These are phyloP conservation scores for Senna tora DNA, from an alignment of 306 rosid species.

Conservation along the genomic window DNA sequence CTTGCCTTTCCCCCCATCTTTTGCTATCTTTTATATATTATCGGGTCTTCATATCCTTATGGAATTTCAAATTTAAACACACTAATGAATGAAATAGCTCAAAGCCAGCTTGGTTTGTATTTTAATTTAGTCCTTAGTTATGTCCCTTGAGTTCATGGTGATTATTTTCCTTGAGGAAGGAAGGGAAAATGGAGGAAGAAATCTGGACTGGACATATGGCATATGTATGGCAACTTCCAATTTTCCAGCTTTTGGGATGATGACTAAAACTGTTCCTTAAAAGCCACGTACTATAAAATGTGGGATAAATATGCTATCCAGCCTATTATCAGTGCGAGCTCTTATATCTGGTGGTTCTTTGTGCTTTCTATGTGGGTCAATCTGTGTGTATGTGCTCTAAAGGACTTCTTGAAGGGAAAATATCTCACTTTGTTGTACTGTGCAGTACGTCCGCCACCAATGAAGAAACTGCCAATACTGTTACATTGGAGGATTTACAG, in stretches of 20 bases:
- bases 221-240: neutral
- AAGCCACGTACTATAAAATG: neutral
- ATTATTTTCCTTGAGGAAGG: neutral
- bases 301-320: neutral
- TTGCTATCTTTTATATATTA: neutral
- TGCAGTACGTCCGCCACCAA: conserved; percentile 25
- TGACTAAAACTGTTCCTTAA: neutral
- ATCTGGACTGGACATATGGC: neutral
- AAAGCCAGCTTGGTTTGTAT: neutral
- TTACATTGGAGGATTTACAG: conserved; percentile 43
- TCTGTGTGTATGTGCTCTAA: neutral
- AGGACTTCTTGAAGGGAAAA: neutral
- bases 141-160: neutral
- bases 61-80: neutral
- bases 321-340: neutral
- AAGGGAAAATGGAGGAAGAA: neutral
- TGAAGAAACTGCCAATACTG: conserved; percentile 19
- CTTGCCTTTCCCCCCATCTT: neutral
- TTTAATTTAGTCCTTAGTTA: too few relatives aligned
- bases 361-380: neutral
- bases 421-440: conserved; percentile 8
- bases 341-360: neutral
- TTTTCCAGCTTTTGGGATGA: neutral
- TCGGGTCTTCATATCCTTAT: neutral
- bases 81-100: neutral